Evolutionary conservation across 1,284 basidiomycete genomes (phyloP).

Genomic region (Boletus semigastroideus): DNA sequence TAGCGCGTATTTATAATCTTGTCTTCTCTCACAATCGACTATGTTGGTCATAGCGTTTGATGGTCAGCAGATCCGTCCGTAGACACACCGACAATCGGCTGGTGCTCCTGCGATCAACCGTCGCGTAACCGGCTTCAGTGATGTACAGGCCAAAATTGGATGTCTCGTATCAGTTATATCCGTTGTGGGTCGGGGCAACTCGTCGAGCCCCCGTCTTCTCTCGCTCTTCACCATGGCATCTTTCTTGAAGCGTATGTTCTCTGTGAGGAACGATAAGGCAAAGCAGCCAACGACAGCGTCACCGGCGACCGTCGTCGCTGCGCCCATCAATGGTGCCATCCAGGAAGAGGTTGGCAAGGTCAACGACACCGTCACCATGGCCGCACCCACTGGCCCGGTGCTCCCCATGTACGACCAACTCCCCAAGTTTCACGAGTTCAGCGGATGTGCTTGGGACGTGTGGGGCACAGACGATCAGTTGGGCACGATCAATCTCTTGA

Average conservation of each 20-base stretch:
- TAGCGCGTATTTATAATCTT: constrained; percentile 33
- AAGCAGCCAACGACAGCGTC: not conserved
- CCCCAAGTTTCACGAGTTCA: constrained; percentile 53
- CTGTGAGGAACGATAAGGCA: constrained; percentile 6
- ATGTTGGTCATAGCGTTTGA: constrained; percentile 2
- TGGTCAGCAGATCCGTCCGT: too few relatives aligned
- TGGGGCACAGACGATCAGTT: constrained; percentile 72
- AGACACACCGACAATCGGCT: too few relatives aligned
- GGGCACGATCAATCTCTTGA: constrained; percentile 70
- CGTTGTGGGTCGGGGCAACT: not conserved
- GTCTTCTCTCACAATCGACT: constrained; percentile 4
- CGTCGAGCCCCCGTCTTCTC: not conserved
- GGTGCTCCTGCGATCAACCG: too few relatives aligned
- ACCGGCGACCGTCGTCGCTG: not conserved
- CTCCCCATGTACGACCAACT: constrained; percentile 64
- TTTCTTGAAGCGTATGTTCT: constrained; percentile 20
- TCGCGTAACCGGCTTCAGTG: too few relatives aligned
- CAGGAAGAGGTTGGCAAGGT: not conserved
- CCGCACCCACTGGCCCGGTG: not conserved
- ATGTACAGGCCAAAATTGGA: too few relatives aligned
- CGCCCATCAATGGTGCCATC: not conserved
- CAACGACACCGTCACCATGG: not conserved
- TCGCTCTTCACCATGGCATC: constrained; percentile 15
- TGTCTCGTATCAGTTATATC: constrained; percentile 1
- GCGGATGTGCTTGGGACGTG: constrained; percentile 70